Base-by-base conservation (phyloP, 306 rosid genomes). In the Clitoria ternatea region DNA sequence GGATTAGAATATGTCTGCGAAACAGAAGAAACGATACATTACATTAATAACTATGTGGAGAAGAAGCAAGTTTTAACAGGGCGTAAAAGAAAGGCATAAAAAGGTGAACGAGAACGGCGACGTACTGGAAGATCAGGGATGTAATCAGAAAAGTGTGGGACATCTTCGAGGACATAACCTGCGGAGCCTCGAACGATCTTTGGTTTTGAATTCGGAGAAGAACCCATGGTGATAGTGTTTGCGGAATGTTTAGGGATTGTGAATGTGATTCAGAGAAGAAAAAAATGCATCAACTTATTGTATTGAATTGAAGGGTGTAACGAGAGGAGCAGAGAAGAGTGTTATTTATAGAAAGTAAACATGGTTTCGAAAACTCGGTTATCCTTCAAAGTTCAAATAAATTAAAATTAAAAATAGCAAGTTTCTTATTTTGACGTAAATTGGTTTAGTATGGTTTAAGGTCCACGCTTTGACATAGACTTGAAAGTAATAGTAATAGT, bases 121-220 rank as follows among this genome's bases (percentile, higher is more conserved):
- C 85, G 79, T 80, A 92, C 97, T 9, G 88, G 94, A 64, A 89
- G 86, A 29, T 92, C 81, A 10, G 94, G 85, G 18, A 92, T 62
- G 77, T 85, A 89, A 82, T 92, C 97, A 0, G 77, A n/a, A 20
- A 92, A 75, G 74, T 89, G 97, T 1, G 97, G 97, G 71, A 92
- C 96, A 63, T 92, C 97, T 61, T 92, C 90, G 3, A 92, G 89
- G 11, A 92, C 79, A 61, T 92, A 92, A 57, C 97, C 91, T 2
- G 79, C 79, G 2, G 84, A 13, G 30, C 96, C 97, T 36, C 23
- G 42, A 6, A 79, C 48, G 20, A 82, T 26, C 80, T 92, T 89
- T 2, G 73, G 75, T 75, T 80, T 77, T 12, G 35, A 80, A 72
- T 67, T 67, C 2, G 62, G 60, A 55, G 79, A 29, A 15, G 85